Evolutionary conservation across 2,329 filamentous ascomycete genomes (phyloP).

Genomic region (Fonsecaea monophora): DNA sequence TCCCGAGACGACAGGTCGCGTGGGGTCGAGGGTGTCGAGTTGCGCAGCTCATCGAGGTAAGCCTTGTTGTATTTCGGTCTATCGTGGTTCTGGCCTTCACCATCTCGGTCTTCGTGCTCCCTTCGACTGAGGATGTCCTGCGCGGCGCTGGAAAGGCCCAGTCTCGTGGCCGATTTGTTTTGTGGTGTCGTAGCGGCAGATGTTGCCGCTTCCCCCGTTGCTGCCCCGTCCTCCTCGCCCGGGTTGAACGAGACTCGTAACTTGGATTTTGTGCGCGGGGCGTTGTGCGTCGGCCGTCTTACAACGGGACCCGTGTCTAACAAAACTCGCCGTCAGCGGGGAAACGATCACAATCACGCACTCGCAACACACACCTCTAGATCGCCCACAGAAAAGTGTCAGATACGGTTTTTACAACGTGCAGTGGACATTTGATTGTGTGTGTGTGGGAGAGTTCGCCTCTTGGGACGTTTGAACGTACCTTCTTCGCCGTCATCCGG

Average conservation of each 20-base stretch:
- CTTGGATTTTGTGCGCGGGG: slow-evolving; percentile 73
- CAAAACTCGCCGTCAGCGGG: slow-evolving; percentile 43
- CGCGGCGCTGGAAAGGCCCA: slow-evolving; percentile 30
- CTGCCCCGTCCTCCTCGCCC: slow-evolving; percentile 59
- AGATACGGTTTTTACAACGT: slow-evolving; percentile 17
- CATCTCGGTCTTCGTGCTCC: slow-evolving; percentile 17
- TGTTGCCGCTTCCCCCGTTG: slow-evolving; percentile 2
- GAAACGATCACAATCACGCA: slow-evolving; percentile 11
- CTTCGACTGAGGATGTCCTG: slow-evolving; percentile 19
- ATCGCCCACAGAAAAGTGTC: slow-evolving; percentile 20
- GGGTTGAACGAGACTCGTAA: slow-evolving; percentile 79
- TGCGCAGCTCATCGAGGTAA: slow-evolving; percentile 82
- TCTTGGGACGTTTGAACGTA: slow-evolving; percentile 43
- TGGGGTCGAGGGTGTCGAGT: slow-evolving; percentile 83
- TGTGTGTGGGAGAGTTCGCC: too few relatives aligned
- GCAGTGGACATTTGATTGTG: background rate
- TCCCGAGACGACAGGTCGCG: slow-evolving; percentile 62
- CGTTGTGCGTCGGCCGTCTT: slow-evolving; percentile 59
- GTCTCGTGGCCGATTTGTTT: slow-evolving; percentile 24
- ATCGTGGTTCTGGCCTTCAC: slow-evolving; percentile 25
- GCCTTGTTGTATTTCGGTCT: slow-evolving; percentile 84
- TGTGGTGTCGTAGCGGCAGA: background rate
- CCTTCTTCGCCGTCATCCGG: slow-evolving; percentile 64
- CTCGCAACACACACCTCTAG: background rate
- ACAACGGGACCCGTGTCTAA: slow-evolving; percentile 58